Evolutionary conservation across 2,329 filamentous ascomycete genomes (phyloP), one percentile per base, ranked within the genome.

Genomic region (Cordyceps tenuipes): DNA sequence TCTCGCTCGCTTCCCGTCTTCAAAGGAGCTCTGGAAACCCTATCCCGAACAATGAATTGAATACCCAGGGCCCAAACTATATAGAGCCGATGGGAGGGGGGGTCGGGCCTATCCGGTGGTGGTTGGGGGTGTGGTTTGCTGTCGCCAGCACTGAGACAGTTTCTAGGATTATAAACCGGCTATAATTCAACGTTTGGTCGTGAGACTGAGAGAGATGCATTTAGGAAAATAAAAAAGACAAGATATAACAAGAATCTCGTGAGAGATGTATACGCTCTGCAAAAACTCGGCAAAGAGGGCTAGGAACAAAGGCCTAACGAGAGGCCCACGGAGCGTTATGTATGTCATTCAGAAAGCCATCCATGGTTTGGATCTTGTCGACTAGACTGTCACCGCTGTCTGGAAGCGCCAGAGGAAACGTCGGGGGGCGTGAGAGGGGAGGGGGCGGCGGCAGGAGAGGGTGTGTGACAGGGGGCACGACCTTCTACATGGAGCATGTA

Each of bases 121-220:
- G 34, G 61, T 58, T 46, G 63, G 41, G 7, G 23, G 23, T 2
- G 23, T 23, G 41, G 7, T 29, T 62, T 62, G 72, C 74, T 72
- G 75, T 75, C 68, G 73, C 74, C 75, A 71, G 74, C 71, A 63
- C 64, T 67, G 61, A 63, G 44, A 63, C 70, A 19, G 68, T 69
- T 66, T 63, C 59, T 57, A 61, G 63, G 61, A 63, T 59, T 62
- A 63, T 63, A 50, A 52, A 50, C 56, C 54, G 58, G 52, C 50
- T 56, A 43, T 57, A 41, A 34, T 46, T 29, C 7, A 41, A 63
- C 57, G 51, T 60, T 62, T 66, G 67, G 68, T 65, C 64, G 60
- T 59, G 60, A 62, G 60, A 59, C 56, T 51, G 19, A 21, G 23
- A 55, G 43, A 41, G 34, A 59, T 7, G 1, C 26, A 41, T 47